phyloP scores from a whole-genome alignment of 176 grass and related monocot species.

The Oryza officinalis region DNA sequence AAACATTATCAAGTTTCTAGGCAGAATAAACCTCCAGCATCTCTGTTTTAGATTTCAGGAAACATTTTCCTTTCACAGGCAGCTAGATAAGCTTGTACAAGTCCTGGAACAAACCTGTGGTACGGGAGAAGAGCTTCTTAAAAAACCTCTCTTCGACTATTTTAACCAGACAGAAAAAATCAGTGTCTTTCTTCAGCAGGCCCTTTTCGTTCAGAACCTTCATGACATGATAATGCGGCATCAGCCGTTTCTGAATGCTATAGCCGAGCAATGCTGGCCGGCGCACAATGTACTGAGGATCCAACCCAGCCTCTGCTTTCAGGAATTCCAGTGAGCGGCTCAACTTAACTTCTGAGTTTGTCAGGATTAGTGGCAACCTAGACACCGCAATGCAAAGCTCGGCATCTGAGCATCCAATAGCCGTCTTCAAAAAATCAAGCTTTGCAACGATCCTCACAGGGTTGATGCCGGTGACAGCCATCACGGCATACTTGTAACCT shows the following conservation, averaged over 20 bases:
- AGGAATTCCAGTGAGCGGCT: constrained; percentile 41
- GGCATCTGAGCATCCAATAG: constrained; percentile 37
- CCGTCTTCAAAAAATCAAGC: constrained; percentile 29
- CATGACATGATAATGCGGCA: constrained; percentile 45
- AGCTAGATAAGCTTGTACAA: constrained; percentile 43
- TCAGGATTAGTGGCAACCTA: constrained; percentile 15
- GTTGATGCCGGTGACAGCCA: neutral
- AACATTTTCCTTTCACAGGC: constrained; percentile 8
- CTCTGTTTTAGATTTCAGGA: neutral
- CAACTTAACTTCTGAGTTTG: neutral
- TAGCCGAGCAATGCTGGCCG: constrained; percentile 29
- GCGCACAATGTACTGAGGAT: neutral
- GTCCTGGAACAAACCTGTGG: constrained; percentile 25
- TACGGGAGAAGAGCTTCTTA: constrained; percentile 32
- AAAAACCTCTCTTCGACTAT: constrained; percentile 4
- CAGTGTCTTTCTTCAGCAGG: neutral
- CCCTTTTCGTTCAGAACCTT: constrained; percentile 39
- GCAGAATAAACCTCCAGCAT: neutral
- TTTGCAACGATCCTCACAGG: neutral
- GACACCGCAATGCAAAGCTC: neutral
- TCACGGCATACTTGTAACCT: constrained; percentile 4
- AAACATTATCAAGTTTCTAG: too few species aligned
- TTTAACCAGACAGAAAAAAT: neutral
- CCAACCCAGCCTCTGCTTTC: constrained; percentile 11
- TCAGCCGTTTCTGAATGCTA: constrained; percentile 38